A percentile compares a stretch with the other conserved stretches of the same genome.
Conservation (phyloP, 768 basidiomycete species). For the Tulasnella sp. region DNA sequence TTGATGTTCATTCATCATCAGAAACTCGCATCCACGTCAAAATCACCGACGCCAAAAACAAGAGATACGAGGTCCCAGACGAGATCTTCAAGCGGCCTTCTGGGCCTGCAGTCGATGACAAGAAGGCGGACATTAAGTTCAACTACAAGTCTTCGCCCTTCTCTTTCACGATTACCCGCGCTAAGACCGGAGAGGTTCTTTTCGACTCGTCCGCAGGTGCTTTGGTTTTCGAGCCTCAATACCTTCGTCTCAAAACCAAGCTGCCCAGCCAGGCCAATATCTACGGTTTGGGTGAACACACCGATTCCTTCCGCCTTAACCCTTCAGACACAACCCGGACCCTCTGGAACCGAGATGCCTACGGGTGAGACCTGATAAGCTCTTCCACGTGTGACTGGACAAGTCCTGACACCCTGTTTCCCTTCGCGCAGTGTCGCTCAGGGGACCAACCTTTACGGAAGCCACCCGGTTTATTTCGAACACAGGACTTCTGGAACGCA, state of each 20-base stretch:
- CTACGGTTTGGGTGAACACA: constrained; percentile 76
- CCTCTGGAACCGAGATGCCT: constrained; percentile 65
- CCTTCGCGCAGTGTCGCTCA: constrained; percentile 41
- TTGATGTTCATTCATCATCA: background rate
- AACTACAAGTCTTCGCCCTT: constrained; percentile 37
- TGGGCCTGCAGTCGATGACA: background rate
- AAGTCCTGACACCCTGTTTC: constrained; percentile 14
- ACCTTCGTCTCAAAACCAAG: constrained; percentile 63
- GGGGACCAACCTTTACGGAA: constrained; percentile 65
- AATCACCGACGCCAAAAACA: constrained; percentile 38
- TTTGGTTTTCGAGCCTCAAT: constrained; percentile 73
- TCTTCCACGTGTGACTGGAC: constrained; percentile 4
- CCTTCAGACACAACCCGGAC: constrained; percentile 45
- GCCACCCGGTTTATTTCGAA: constrained; percentile 70
- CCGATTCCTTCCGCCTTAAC: constrained; percentile 58
- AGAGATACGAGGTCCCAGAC: constrained; percentile 38
- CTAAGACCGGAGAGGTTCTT: constrained; percentile 34
- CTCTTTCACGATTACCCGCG: constrained; percentile 38
- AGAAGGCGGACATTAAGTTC: constrained; percentile 36
- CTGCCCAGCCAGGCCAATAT: constrained; percentile 62
- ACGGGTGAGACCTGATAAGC: constrained; percentile 37
- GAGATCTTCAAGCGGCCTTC: constrained; percentile 34
- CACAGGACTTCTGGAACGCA: constrained; percentile 64
- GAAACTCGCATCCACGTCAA: constrained; percentile 39
- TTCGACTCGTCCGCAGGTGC: constrained; percentile 54